Conservation (phyloP, 208 protist species). For the Trypanosoma cruzi region DNA sequence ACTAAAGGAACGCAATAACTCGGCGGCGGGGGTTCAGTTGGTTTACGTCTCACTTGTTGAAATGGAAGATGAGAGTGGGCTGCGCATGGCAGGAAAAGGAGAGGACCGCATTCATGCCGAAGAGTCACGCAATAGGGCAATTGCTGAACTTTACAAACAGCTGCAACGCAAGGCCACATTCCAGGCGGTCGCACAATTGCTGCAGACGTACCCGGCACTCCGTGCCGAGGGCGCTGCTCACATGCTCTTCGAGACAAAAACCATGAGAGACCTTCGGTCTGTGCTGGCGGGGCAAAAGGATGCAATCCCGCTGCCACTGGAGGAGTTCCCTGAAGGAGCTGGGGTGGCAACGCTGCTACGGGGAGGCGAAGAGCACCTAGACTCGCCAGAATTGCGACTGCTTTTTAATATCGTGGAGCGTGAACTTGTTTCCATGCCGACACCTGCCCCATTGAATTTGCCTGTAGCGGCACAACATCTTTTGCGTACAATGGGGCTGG, state of each 20-base stretch:
- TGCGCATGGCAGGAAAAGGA: constrained; percentile 33
- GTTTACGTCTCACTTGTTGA: constrained; percentile 22
- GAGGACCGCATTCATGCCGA: constrained; percentile 13
- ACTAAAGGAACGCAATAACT: constrained; percentile 16
- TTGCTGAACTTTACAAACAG: constrained; percentile 34
- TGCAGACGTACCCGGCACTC: constrained; percentile 25
- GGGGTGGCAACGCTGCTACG: background rate
- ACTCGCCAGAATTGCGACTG: constrained; percentile 21
- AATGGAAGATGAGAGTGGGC: constrained; percentile 31
- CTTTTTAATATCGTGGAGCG: constrained; percentile 12
- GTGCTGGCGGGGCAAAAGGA: constrained; percentile 1
- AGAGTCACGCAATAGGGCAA: constrained; percentile 22
- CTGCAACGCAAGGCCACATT: constrained; percentile 36
- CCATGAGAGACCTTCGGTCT: constrained; percentile 1
- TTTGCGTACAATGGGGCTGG: constrained; percentile 30
- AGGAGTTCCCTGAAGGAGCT: background rate
- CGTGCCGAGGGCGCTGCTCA: constrained; percentile 21
- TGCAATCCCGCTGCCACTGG: background rate
- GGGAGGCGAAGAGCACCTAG: constrained; percentile 3
- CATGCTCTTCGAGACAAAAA: constrained; percentile 7
- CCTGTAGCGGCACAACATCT: constrained; percentile 22
- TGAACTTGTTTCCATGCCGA: background rate
- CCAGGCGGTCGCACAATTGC: constrained; percentile 30
- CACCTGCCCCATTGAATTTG: constrained; percentile 9
- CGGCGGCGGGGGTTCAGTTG: background rate